Evolutionary conservation across 805 yeast species (phyloP), one percentile per base, ranked within the genome.

Genomic region (Metschnikowia henanensis): DNA sequence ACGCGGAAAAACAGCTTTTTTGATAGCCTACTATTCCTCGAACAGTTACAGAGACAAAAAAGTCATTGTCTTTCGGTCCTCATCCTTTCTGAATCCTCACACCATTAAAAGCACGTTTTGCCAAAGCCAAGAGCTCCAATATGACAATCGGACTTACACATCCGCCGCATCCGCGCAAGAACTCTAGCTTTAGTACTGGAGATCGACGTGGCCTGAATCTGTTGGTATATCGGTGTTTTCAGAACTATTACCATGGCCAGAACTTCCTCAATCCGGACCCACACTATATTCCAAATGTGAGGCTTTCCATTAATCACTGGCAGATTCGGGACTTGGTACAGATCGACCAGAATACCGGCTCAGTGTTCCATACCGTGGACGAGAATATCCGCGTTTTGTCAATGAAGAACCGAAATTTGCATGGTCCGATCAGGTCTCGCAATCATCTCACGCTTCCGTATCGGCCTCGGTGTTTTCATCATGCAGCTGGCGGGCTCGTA

Each of bases 291-390:
- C 51, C 68, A 18, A 57, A 55, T 32, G 55, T 68, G 22, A 58
- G 60, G 19, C 56, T 70, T 5, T 56, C 62, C 13, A 65, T 62
- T 34, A 71, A 72, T 40, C 81, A 88, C 66, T 89, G 95, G 95
- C 96, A 88, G 61, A 70, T 89, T 25, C 72, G 95, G 29, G 92
- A 89, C 57, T 72, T 89, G 56, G 68, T 89, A 5, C 77, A 81
- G 51, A 75, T 77, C 13, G 83, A 43, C 49, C 55, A 37, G 45
- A 60, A 43, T 62, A 72, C 49, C 58, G 66, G 75, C 47, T 70
- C 71, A 33, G 66, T 86, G 7, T 72, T 76, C 44, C 87, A 82
- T 59, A 83, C 90, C 1, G 69, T 68, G 45, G 79, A 80, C 32
- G 80, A 79, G 46, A 58, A 73, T 18, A 73, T 87, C 25, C 72